Evolutionary conservation across 768 basidiomycete genomes (phyloP), one percentile per base, ranked within the genome.

Genomic region (Strobilomyces dryophilus): DNA sequence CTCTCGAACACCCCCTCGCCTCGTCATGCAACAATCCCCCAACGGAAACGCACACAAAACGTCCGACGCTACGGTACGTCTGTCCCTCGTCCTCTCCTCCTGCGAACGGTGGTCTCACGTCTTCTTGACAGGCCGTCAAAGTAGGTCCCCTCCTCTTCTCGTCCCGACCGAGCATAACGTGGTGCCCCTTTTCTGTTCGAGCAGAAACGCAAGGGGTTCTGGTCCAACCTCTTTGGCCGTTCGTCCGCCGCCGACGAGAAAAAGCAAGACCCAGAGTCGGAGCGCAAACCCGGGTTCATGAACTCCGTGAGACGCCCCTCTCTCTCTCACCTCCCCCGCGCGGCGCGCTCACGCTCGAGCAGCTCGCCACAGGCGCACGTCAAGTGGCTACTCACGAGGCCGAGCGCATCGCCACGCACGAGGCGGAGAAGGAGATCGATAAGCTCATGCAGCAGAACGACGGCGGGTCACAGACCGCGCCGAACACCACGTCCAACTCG

Each of bases 201-300:
- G 10, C 45, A 61, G 60, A 61, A 58, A 20, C 60, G 52, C 52
- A 61, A 58, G 32, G 56, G 60, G 5, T 58, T 61, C 20, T 58
- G n/a, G 46, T 46, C 60, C 41, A 61, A 47, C 24, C 1, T 54
- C 37, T 39, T 49, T 15, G 21, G 46, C 20, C 32, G 26, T 21
- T 57, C 59, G 21, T 51, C 51, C 31, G 35, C 45, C 14, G 17
- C 27, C 8, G 8, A 39, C 39, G 43, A 39, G 37, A 35, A 34
- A 17, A 46, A 34, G 39, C 12, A 45, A 8, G 55, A 45, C 8
- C 40, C 57, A 29, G 20, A 34, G 11, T 35, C 42, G 9, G 34
- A 57, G 35, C 17, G 17, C 27, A 45, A 57, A 3, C 44, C 45
- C 0, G 51, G 56, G 20, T 21, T 61, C 50, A 41, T 52, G 60